These are phyloP conservation scores for Schizopora paradoxa DNA, from an alignment of 1,284 basidiomycete genomes.

Conservation along the genomic window DNA sequence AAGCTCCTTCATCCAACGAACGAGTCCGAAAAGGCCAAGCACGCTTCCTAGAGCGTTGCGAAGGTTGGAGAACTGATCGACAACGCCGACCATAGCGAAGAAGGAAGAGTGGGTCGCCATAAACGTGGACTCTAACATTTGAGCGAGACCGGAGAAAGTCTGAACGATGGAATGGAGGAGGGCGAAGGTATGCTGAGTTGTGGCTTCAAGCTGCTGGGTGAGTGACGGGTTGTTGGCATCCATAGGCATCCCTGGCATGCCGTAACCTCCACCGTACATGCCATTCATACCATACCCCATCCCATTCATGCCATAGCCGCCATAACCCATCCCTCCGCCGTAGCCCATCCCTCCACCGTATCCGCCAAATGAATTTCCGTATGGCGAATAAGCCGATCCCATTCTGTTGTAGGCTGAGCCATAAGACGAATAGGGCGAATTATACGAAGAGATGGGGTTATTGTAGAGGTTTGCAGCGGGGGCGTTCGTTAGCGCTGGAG, in stretches of 20 bases:
- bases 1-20: constrained; percentile 75
- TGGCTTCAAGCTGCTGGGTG: constrained; percentile 82
- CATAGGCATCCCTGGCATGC: constrained; percentile 41
- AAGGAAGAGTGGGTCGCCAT: constrained; percentile 98
- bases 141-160: constrained; percentile 93
- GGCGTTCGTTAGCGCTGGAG: constrained; percentile 33
- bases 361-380: constrained; percentile 35
- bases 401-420: constrained; percentile 28
- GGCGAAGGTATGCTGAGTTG: constrained; percentile 90
- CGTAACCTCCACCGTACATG: constrained; percentile 27
- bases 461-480: constrained; percentile 19
- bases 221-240: constrained; percentile 61
- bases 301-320: constrained; percentile 34
- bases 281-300: constrained; percentile 34
- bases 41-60: constrained; percentile 93
- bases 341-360: constrained; percentile 36
- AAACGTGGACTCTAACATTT: constrained; percentile 97
- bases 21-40: constrained; percentile 84
- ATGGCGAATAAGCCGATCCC: constrained; percentile 26
- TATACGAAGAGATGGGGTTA: constrained; percentile 24
- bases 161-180: constrained; percentile 94
- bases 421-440: constrained; percentile 35
- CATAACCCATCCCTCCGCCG: constrained; percentile 33
- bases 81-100: constrained; percentile 98
- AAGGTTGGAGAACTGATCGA: constrained; percentile 91